Evolutionary conservation across 192 early-diverging fungal species (phyloP), one percentile per base, ranked within the genome.

Genomic region (Backusella psychrophila): DNA sequence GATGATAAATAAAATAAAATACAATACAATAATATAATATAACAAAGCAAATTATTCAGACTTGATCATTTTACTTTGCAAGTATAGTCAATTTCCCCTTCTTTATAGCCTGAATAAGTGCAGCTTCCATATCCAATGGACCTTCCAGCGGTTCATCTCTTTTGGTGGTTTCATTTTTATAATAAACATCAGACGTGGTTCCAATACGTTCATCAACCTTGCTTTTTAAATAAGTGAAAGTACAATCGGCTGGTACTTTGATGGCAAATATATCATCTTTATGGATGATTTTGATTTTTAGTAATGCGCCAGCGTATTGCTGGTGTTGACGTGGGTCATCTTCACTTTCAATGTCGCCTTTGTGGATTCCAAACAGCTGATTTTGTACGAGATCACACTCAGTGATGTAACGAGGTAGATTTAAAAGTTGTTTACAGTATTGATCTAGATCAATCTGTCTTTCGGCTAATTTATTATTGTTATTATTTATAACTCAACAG

Each of bases 221-320:
- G 66, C 84, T 80, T 76, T 86, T 84, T 15, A 92, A 80, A 26
- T 82, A 75, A 9, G 71, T 76, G 52, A 89, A 85, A 2, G 85
- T 85, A 71, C 88, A 78, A 65, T 85, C 82, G 6, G 86, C 81
- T 0, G 88, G 86, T 76, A 92, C 78, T 70, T 87, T 87, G 69
- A 92, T 87, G 2, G 91, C 91, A 73, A 89, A 86, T 71, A 91
- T 87, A 74, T 92, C 91, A 29, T 85, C 86, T 59, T 85, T 83
- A 74, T 88, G 85, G 63, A 80, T 84, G 31, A 92, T 85, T 78
- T 93, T 93, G 41, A 90, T 84, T 78, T 91, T 93, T 52, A 93
- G 69, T 78, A 49, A 39, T 23, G 33, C 23, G 53, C 7, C 73
- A 17, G 7, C 29, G 9, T 31, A 35, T 63, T 73, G 11, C n/a